Percentiles rank a stretch among this genome's conserved stretches.
These are phyloP conservation scores for Vigna hirtella DNA, from an alignment of 306 rosid genomes.

Conservation along the genomic window DNA sequence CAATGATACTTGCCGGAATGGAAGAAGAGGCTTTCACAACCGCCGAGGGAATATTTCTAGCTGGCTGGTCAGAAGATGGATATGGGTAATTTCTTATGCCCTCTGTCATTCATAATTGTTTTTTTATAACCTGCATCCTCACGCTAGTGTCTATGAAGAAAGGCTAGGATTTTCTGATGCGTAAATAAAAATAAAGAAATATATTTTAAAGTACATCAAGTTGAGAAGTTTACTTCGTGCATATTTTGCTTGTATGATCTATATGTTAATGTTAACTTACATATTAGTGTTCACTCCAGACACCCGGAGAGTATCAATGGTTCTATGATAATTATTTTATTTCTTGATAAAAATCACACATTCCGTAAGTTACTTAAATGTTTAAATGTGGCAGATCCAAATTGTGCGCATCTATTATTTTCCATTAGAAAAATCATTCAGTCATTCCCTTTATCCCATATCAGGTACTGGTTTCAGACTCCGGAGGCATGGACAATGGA, in stretches of 20 bases:
- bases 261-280: background rate
- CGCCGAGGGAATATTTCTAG: conserved; percentile 89
- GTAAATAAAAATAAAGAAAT: background rate
- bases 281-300: background rate
- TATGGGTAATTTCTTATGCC: conserved; percentile 72
- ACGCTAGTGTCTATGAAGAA: background rate
- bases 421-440: conserved; percentile 19
- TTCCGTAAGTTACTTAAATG: background rate
- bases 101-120: background rate
- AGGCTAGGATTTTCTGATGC: conserved; percentile 23
- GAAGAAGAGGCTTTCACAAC: conserved; percentile 87
- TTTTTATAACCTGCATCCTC: background rate
- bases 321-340: background rate
- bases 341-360: background rate
- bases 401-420: conserved; percentile 19
- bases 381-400: conserved; percentile 7
- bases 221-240: too few species aligned
- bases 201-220: too few species aligned
- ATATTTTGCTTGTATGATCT: too few species aligned
- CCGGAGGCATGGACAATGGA: conserved; percentile 95
- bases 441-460: background rate
- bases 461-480: conserved; percentile 94
- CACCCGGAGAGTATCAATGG: background rate
- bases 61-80: conserved; percentile 99
- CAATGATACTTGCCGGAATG: conserved; percentile 96